These are phyloP conservation scores for Micromonas pusilla DNA, from an alignment of 139 green algal species.

Conservation along the genomic window DNA sequence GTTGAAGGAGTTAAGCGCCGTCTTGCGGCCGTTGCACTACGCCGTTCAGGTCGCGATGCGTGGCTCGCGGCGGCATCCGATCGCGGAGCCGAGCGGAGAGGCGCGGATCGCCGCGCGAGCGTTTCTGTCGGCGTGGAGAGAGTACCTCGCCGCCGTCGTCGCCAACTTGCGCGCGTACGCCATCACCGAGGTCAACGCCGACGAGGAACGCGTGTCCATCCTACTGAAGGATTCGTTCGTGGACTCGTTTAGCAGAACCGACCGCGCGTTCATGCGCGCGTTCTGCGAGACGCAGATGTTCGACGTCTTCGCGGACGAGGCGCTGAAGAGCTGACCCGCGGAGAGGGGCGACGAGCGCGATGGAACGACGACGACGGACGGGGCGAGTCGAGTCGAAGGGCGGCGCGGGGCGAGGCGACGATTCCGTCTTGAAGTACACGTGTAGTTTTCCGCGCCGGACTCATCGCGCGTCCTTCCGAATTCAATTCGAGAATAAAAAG, in stretches of 20 bases:
- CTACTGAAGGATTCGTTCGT: conserved; percentile 68
- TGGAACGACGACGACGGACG: too few species aligned
- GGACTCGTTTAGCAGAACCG: conserved; percentile 50
- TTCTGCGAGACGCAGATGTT: conserved; percentile 87
- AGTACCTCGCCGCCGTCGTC: conserved; percentile 54
- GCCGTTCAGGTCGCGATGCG: conserved; percentile 37
- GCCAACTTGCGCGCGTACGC: conserved; percentile 62
- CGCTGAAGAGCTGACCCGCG: background rate
- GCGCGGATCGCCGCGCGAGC: conserved; percentile 34
- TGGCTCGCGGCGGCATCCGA: conserved; percentile 25
- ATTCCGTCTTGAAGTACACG: too few species aligned
- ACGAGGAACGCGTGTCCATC: conserved; percentile 42
- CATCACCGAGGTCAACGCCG: conserved; percentile 71
- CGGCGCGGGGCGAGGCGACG: too few species aligned
- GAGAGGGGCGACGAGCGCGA: too few species aligned
- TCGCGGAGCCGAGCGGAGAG: conserved; percentile 41
- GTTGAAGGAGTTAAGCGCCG: conserved; percentile 36
- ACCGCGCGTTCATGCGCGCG: conserved; percentile 66
- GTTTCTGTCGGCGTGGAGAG: conserved; percentile 21
- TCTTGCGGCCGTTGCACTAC: conserved; percentile 52
- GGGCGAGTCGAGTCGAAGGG: too few species aligned
- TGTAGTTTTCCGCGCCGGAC: too few species aligned
- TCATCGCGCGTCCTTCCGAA: too few species aligned
- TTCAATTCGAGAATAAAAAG: too few species aligned
- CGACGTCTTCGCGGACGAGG: conserved; percentile 54